A percentile compares a stretch with the other conserved stretches of the same genome.
Evolutionary conservation across 148 eudicot species (phyloP).

Genomic region (Cornus florida): DNA sequence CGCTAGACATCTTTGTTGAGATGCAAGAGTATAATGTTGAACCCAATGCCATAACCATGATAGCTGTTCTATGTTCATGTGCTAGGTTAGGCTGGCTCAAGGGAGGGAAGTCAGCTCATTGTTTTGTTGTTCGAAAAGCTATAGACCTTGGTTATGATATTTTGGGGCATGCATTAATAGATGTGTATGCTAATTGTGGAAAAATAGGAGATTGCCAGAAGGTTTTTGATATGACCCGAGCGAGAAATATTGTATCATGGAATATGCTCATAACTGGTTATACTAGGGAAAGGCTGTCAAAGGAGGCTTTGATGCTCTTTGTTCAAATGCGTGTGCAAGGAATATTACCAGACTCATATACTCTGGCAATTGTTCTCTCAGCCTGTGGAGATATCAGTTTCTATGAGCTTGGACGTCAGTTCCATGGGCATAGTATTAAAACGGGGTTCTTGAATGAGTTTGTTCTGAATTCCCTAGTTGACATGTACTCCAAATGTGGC

Average conservation of each 20-base stretch:
- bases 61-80: conserved; percentile 41
- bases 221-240: conserved; percentile 30
- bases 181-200: conserved; percentile 51
- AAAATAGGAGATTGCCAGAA: conserved; percentile 27
- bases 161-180: conserved; percentile 44
- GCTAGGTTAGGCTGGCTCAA: conserved; percentile 40
- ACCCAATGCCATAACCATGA: conserved; percentile 46
- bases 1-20: conserved; percentile 20
- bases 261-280: conserved; percentile 55
- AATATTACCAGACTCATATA: conserved; percentile 38
- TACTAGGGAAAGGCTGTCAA: conserved; percentile 30
- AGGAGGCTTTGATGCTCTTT: conserved; percentile 40
- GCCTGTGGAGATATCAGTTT: conserved; percentile 39
- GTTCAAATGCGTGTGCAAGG: conserved; percentile 30
- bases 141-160: conserved; percentile 35
- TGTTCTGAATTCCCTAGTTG: conserved; percentile 53
- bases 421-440: conserved; percentile 43
- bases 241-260: conserved; percentile 43
- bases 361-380: conserved; percentile 48
- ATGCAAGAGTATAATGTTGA: conserved; percentile 32
- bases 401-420: conserved; percentile 40
- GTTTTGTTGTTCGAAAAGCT: conserved; percentile 33
- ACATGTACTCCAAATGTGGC: conserved; percentile 59
- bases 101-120: conserved; percentile 51
- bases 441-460: conserved; percentile 39